Conservation (phyloP, 1,284 basidiomycete species). For the Naganishia albida region DNA sequence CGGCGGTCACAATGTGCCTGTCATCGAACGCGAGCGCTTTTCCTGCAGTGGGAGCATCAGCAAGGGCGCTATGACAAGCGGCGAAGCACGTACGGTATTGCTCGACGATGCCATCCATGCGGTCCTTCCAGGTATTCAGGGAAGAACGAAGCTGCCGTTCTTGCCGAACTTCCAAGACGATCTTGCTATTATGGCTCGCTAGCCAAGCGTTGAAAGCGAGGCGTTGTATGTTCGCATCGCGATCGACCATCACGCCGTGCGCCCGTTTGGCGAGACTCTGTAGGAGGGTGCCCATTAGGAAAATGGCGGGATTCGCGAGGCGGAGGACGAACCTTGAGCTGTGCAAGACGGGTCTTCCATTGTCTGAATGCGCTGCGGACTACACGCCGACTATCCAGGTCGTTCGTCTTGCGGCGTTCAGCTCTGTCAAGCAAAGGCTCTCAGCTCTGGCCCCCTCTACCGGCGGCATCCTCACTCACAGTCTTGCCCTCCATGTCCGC, state of each 20-base stretch:
- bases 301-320: background rate
- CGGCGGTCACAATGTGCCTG: conserved; percentile 14
- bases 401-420: conserved; percentile 3
- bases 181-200: conserved; percentile 17
- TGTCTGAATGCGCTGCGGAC: background rate
- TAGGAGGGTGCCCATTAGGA: background rate
- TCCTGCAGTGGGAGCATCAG: background rate
- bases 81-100: conserved; percentile 9
- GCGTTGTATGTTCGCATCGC: conserved; percentile 18
- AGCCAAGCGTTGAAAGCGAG: conserved; percentile 29
- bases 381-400: conserved; percentile 5
- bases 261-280: conserved; percentile 26
- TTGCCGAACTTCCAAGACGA: conserved; percentile 4
- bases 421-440: background rate
- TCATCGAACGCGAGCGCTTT: conserved; percentile 28
- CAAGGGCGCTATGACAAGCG: background rate
- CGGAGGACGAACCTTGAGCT: conserved; percentile 14
- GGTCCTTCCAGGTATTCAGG: conserved; percentile 12
- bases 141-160: conserved; percentile 11
- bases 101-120: conserved; percentile 18
- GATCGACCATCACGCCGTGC: conserved; percentile 21
- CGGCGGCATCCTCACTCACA: background rate
- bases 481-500: conserved; percentile 5
- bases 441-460: background rate
- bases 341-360: conserved; percentile 6